Conservation (phyloP, 306 rosid species). For the Clitoria ternatea region DNA sequence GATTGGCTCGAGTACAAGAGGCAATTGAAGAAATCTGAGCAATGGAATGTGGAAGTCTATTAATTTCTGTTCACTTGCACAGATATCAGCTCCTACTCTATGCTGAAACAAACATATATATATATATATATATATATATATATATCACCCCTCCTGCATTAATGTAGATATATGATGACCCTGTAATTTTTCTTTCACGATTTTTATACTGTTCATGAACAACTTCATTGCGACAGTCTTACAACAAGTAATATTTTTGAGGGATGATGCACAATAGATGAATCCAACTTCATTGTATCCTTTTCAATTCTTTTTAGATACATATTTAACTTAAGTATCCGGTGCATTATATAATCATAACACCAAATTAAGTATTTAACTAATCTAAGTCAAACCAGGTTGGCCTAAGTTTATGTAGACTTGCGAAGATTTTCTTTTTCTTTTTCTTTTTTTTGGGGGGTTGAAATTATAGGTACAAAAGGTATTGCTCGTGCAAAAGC, state of each 20-base stretch:
- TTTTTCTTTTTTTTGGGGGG: too few relatives aligned
- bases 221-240: conserved; percentile 23
- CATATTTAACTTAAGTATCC: not conserved
- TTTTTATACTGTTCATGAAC: conserved; percentile 3
- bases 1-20: conserved; percentile 82
- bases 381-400: not conserved
- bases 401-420: too few relatives aligned
- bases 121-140: too few relatives aligned
- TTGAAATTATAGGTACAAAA: too few relatives aligned
- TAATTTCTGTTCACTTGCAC: conserved; percentile 48
- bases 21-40: conserved; percentile 85
- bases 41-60: conserved; percentile 97
- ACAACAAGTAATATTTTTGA: conserved; percentile 26
- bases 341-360: not conserved
- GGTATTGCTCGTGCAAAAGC: too few relatives aligned
- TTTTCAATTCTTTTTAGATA: not conserved
- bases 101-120: conserved; percentile 20
- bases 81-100: conserved; percentile 29
- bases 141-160: conserved; percentile 37
- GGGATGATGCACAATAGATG: conserved; percentile 29
- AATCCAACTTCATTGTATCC: conserved; percentile 21
- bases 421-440: too few relatives aligned
- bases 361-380: not conserved
- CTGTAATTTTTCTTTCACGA: conserved; percentile 27
- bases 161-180: conserved; percentile 45